Evolutionary conservation across 2,329 filamentous ascomycete species (phyloP).

Genomic region (Sclerotinia nivalis): DNA sequence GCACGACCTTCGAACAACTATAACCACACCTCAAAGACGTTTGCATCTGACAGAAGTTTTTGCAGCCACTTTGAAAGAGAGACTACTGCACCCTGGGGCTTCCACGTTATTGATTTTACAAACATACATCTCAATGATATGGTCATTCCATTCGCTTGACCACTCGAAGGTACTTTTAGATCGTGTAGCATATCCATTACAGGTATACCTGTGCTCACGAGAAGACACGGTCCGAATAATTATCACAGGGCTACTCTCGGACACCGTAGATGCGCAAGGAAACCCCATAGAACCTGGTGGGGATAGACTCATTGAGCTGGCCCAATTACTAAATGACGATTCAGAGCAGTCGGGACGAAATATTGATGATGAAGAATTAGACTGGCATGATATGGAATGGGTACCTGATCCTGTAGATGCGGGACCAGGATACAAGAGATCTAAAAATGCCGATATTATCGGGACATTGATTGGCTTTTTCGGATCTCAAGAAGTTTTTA

Average conservation of each 20-base stretch:
- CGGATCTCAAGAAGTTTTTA: slow-evolving; percentile 86
- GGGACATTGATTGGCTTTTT: slow-evolving; percentile 86
- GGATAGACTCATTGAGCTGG: slow-evolving; percentile 65
- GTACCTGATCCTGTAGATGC: slow-evolving; percentile 90
- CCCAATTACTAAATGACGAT: slow-evolving; percentile 54
- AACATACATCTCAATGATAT: slow-evolving; percentile 78
- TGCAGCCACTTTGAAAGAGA: slow-evolving; percentile 61
- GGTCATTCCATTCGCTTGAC: slow-evolving; percentile 73
- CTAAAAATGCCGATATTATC: slow-evolving; percentile 86
- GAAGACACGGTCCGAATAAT: slow-evolving; percentile 79
- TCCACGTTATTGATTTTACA: slow-evolving; percentile 75
- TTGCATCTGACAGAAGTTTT: slow-evolving; percentile 71
- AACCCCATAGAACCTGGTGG: slow-evolving; percentile 43
- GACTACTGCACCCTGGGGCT: slow-evolving; percentile 72
- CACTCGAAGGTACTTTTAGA: slow-evolving; percentile 76
- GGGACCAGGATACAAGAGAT: slow-evolving; percentile 85
- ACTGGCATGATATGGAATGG: slow-evolving; percentile 94
- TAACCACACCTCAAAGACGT: slow-evolving; percentile 68
- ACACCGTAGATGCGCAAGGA: slow-evolving; percentile 49
- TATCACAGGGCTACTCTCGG: slow-evolving; percentile 70
- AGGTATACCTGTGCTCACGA: slow-evolving; percentile 73
- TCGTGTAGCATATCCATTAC: slow-evolving; percentile 70
- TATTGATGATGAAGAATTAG: slow-evolving; percentile 68
- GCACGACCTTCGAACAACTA: slow-evolving; percentile 70
- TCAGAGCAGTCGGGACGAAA: slow-evolving; percentile 52